A percentile compares a stretch with the other conserved stretches of the same genome.
Conservation (phyloP, 768 basidiomycete genomes). For the Leccinum uliginosum region DNA sequence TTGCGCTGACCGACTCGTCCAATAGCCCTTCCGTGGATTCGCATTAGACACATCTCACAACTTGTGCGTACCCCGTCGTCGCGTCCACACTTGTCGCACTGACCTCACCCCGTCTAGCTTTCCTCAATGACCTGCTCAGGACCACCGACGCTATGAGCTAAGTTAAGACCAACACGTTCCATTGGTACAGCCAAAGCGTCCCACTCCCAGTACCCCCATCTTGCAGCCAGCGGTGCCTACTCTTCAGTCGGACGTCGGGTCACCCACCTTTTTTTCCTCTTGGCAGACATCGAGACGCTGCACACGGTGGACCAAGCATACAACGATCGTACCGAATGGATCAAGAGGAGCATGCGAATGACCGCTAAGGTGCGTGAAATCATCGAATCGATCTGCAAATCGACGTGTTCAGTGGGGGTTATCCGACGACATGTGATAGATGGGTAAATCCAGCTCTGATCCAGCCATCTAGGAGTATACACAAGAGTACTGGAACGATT, state of each 20-base stretch:
- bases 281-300: constrained; percentile 73
- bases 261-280: too few species aligned
- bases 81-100: not conserved
- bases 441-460: constrained; percentile 97
- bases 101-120: constrained; percentile 24
- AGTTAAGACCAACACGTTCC: constrained; percentile 63
- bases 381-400: constrained; percentile 37
- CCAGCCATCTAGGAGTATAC: constrained; percentile 90
- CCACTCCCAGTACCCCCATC: constrained; percentile 62
- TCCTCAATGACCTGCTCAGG: constrained; percentile 36
- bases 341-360: constrained; percentile 84
- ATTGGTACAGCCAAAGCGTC: constrained; percentile 85
- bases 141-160: constrained; percentile 51
- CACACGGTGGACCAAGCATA: constrained; percentile 88
- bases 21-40: constrained; percentile 38
- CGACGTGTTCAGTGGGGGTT: constrained; percentile 53
- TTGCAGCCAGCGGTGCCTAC: constrained; percentile 63
- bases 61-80: constrained; percentile 26
- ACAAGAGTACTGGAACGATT: constrained; percentile 81
- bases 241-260: not conserved
- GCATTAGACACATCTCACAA: constrained; percentile 44
- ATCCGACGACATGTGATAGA: constrained; percentile 35
- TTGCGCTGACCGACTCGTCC: not conserved
- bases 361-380: constrained; percentile 56
- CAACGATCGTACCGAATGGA: constrained; percentile 79